phyloP scores from a whole-genome alignment of 371 early-diverging fungal species.

The Actinomortierella ambigua region DNA sequence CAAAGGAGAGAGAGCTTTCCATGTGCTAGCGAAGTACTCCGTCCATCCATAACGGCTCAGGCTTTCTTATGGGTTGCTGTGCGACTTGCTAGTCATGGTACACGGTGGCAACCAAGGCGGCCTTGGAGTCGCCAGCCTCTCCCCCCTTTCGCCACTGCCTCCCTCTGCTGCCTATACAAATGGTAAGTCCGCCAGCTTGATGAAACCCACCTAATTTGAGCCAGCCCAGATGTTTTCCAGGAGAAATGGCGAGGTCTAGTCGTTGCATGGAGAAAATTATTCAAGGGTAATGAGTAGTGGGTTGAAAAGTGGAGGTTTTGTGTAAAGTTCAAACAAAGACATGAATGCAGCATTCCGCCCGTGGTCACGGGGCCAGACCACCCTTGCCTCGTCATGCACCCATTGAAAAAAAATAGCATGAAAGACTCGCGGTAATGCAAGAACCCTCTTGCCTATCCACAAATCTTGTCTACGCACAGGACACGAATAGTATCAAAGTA shows the following conservation, averaged over 20 bases:
- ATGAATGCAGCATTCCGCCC: no score
- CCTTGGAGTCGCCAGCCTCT: not conserved
- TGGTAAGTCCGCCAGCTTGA: no score
- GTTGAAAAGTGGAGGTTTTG: not conserved
- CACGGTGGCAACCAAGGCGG: not conserved
- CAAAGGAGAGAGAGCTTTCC: not conserved
- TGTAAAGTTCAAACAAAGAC: no score
- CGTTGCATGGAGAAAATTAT: conserved; percentile 21
- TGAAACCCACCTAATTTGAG: conserved; percentile 65
- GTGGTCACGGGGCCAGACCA: no score
- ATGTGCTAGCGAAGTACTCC: not conserved
- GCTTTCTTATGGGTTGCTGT: no score
- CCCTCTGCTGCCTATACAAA: not conserved
- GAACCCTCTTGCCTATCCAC: no score
- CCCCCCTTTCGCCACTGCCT: not conserved
- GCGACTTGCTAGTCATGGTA: conserved; percentile 2
- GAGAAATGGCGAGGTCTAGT: conserved; percentile 59
- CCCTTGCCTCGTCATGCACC: no score
- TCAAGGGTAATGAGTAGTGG: not conserved
- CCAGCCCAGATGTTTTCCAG: conserved; percentile 62
- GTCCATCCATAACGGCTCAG: not conserved
- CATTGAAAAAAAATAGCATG: no score
- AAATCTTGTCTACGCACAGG: no score
- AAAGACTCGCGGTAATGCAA: no score
- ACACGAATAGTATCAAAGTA: no score